Base-by-base conservation (phyloP, 179 eudicot species). In the Heliamphora pulchella region DNA sequence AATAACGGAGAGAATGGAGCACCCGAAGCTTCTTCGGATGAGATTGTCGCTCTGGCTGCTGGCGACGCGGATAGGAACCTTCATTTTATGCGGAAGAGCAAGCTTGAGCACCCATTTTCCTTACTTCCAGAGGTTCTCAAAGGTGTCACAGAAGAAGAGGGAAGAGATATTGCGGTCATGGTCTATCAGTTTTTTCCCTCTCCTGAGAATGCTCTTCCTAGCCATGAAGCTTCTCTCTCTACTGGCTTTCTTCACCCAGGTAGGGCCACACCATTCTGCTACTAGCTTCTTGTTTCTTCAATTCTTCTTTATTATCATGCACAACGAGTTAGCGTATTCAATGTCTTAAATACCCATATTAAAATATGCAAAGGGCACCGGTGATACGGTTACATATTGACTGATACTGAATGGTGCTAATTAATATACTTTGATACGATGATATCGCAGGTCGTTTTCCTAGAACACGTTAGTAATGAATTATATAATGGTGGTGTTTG, bases 201-300 rank as follows among this genome's bases (percentile, higher is more conserved):
- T 61, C 69, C 57, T 43, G 0, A 76, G 79, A 47, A 76, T 76
- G 54, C 50, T 76, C 1, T 76, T 76, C 79, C 11, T 76, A 4
- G 3, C 15, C 43, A 3, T 46, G 55, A 76, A 76, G 79, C 1
- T 61, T 9, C 54, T 76, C 79, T 61, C 57, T 62, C 79, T 62
- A 10, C 79, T 76, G 57, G 44, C 61, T 59, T 75, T 75, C 78
- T 75, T 75, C 67, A 75, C 68, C 9, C 78, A 75, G 78, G 78
- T 75, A 75, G 31, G 31, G 31, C 31, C 31, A 31, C 31, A 31
- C 31, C 31, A 31, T 31, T 31, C 31, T 31, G 31, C 31, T 31
- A 31, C 31, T 31, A 31, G 31, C 31, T 31, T 31, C 31, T 31
- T 31, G 31, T 31, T 31, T 31, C 31, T 31, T 31, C 31, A 31